Evolutionary conservation across 441 rosid species (phyloP).

Genomic region (Cnidoscolus chayamansa): DNA sequence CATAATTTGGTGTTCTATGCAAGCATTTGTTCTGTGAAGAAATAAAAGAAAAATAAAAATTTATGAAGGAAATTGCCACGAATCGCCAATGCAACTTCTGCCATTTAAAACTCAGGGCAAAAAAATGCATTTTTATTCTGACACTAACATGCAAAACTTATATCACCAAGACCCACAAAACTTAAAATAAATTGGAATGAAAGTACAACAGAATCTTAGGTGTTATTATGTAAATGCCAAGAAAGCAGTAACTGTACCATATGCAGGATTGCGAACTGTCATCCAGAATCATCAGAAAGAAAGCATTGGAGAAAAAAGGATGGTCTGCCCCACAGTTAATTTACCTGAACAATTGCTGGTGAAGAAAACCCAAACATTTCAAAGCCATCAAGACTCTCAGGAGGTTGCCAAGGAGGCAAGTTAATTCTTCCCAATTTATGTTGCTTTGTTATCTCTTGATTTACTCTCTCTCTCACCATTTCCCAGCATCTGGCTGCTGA

Average conservation of each 20-base stretch:
- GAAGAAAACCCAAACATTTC: constrained; percentile 98
- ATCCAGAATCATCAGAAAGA: background rate
- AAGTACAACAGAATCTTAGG: background rate
- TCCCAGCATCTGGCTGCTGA: constrained; percentile 97
- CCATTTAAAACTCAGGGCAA: too few relatives aligned
- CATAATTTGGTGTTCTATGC: background rate
- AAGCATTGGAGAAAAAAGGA: background rate
- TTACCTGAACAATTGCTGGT: constrained; percentile 93
- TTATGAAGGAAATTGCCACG: background rate
- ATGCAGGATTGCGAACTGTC: background rate
- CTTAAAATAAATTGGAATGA: too few relatives aligned
- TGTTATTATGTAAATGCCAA: background rate
- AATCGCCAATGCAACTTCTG: background rate
- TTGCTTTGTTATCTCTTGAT: constrained; percentile 84
- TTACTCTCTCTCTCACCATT: constrained; percentile 93
- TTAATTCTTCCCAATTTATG: constrained; percentile 71
- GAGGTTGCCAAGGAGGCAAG: constrained; percentile 93
- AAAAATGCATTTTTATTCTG: too few relatives aligned
- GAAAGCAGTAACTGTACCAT: background rate
- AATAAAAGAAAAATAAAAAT: background rate
- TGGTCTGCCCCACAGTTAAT: background rate
- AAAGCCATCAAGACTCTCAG: constrained; percentile 94
- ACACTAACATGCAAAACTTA: background rate
- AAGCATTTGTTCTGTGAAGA: too few relatives aligned
- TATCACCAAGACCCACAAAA: background rate